Conservation (phyloP, 257 asterid species). For the Leonotis leonurus region DNA sequence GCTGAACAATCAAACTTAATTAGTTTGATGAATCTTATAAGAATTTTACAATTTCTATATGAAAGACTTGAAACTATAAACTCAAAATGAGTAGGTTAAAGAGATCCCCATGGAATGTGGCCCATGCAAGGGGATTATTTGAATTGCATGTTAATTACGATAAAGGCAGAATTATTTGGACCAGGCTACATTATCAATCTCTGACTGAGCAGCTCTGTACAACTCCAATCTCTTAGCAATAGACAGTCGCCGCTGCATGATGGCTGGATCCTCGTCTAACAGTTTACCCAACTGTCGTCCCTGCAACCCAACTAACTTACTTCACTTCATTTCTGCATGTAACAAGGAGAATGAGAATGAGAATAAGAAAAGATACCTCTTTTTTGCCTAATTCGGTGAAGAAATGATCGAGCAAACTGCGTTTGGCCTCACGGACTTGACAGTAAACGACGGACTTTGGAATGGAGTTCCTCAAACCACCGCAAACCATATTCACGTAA, state of each 20-base stretch:
- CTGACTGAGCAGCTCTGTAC: constrained; percentile 65
- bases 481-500: constrained; percentile 70
- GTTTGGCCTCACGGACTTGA: constrained; percentile 83
- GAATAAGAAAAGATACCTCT: constrained; percentile 34
- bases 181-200: constrained; percentile 76
- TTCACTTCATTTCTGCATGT: not conserved
- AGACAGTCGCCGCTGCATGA: constrained; percentile 59
- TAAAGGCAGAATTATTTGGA: too few relatives aligned
- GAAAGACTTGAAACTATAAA: too few relatives aligned
- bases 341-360: too few relatives aligned
- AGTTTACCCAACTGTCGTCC: constrained; percentile 47
- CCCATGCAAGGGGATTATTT: too few relatives aligned
- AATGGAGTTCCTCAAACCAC: constrained; percentile 59
- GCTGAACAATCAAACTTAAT: too few relatives aligned
- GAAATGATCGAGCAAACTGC: constrained; percentile 66
- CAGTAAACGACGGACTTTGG: constrained; percentile 69
- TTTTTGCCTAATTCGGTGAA: constrained; percentile 57
- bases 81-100: too few relatives aligned
- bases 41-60: too few relatives aligned
- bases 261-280: constrained; percentile 74
- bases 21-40: too few relatives aligned
- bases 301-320: constrained; percentile 17
- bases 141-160: too few relatives aligned
- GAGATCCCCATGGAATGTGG: too few relatives aligned
- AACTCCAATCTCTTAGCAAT: constrained; percentile 67